A percentile compares a stretch with the other conserved stretches of the same genome.
phyloP scores from a whole-genome alignment of 345 rosid species.

The Schrenkiella parvula region DNA sequence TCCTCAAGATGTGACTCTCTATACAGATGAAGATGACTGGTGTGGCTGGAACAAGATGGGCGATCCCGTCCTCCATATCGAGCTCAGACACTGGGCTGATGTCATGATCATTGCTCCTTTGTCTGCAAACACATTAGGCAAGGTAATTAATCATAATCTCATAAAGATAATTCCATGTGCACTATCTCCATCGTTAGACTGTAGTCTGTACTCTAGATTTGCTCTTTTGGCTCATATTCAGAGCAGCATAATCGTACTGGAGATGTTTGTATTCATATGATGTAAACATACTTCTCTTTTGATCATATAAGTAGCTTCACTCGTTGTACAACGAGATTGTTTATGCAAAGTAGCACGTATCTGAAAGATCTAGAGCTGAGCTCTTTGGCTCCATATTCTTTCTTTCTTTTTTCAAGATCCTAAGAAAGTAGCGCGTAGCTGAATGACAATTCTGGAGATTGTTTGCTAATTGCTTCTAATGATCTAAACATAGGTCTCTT shows the following conservation, averaged over 20 bases:
- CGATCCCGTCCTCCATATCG: slow-evolving; percentile 74
- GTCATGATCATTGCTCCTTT: slow-evolving; percentile 78
- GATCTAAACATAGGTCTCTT: too few relatives aligned
- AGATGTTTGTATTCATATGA: neutral
- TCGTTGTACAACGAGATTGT: neutral
- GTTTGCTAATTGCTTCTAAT: too few relatives aligned
- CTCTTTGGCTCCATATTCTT: neutral
- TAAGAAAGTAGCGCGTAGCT: neutral
- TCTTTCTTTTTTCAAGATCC: neutral
- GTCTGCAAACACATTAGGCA: slow-evolving; percentile 80
- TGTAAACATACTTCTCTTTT: neutral
- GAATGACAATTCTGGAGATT: neutral
- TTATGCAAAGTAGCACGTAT: neutral
- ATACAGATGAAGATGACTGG: slow-evolving; percentile 81
- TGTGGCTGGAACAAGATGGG: slow-evolving; percentile 67
- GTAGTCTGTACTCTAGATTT: neutral
- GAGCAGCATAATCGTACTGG: neutral
- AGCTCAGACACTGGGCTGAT: slow-evolving; percentile 83
- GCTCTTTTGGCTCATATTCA: neutral
- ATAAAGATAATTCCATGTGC: neutral
- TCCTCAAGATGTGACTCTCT: slow-evolving; percentile 56
- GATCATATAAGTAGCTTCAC: neutral
- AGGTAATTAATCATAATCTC: slow-evolving; percentile 39
- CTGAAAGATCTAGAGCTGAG: neutral
- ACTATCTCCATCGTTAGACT: neutral